A percentile compares a stretch with the other conserved stretches of the same genome.
phyloP scores from a whole-genome alignment of 2,329 filamentous ascomycete genomes.

The Pseudocercospora cruenta region DNA sequence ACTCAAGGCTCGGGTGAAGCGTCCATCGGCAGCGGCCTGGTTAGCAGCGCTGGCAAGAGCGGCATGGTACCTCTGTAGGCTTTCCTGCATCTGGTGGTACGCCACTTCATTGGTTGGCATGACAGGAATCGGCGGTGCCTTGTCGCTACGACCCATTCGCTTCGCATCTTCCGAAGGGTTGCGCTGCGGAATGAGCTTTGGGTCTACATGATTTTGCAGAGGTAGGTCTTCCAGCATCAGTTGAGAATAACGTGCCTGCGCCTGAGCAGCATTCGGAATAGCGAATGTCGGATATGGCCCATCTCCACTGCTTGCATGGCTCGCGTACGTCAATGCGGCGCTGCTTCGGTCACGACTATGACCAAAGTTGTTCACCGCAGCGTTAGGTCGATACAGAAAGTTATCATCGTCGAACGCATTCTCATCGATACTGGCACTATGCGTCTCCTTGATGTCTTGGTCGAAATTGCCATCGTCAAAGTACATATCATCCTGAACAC shows the following conservation, averaged over 20 bases:
- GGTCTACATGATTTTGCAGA: conserved; percentile 31
- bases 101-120: conserved; percentile 37
- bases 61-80: conserved; percentile 75
- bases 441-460: conserved; percentile 30
- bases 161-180: conserved; percentile 41
- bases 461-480: conserved; percentile 43
- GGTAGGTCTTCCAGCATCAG: conserved; percentile 39
- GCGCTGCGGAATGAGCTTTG: conserved; percentile 37
- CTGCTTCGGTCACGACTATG: conserved; percentile 29
- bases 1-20: conserved; percentile 62
- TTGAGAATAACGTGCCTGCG: conserved; percentile 31
- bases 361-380: conserved; percentile 18
- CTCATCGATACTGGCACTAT: conserved; percentile 37
- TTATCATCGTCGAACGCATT: conserved; percentile 41
- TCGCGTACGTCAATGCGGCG: conserved; percentile 22
- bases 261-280: conserved; percentile 32
- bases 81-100: conserved; percentile 55
- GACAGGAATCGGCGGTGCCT: conserved; percentile 59
- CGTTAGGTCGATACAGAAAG: conserved; percentile 28
- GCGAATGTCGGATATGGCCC: conserved; percentile 41
- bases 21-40: conserved; percentile 73
- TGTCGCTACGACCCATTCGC: conserved; percentile 34
- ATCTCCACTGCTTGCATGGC: conserved; percentile 25
- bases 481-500: conserved; percentile 39
- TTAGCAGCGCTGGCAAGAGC: conserved; percentile 81